phyloP scores from a whole-genome alignment of 495 filamentous ascomycete species.

The Trichoderma gamsii region DNA sequence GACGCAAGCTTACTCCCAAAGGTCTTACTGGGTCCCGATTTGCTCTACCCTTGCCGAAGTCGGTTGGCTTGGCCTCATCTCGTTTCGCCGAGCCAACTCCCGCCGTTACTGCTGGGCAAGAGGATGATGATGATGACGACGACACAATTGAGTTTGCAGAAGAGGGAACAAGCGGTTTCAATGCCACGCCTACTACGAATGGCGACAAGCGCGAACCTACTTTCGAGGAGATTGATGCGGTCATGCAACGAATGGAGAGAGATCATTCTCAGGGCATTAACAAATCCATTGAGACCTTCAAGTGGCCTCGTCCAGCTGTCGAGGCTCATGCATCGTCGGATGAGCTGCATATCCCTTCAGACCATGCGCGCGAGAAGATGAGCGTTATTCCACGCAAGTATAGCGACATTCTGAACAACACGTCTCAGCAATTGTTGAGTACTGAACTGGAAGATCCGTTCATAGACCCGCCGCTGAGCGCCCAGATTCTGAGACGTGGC shows the following conservation, averaged over 20 bases:
- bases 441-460: constrained; percentile 46
- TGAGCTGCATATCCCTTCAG: constrained; percentile 47
- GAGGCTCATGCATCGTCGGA: constrained; percentile 46
- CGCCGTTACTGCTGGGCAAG: constrained; percentile 20
- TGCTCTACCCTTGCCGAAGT: background rate
- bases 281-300: constrained; percentile 45
- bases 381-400: constrained; percentile 68
- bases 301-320: constrained; percentile 29
- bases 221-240: constrained; percentile 74
- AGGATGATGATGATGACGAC: constrained; percentile 12
- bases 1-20: constrained; percentile 19
- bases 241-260: constrained; percentile 72
- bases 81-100: constrained; percentile 18
- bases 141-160: background rate
- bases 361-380: constrained; percentile 63
- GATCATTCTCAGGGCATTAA: constrained; percentile 69
- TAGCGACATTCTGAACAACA: constrained; percentile 31
- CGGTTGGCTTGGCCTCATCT: constrained; percentile 16
- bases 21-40: constrained; percentile 12
- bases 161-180: background rate
- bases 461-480: constrained; percentile 34
- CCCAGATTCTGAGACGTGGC: background rate
- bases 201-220: constrained; percentile 43
- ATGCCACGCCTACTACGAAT: background rate
- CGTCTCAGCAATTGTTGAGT: constrained; percentile 29